Percentiles rank a stretch among this genome's conserved stretches.
Conservation (phyloP, 768 basidiomycete genomes). For the Mycena metata region DNA sequence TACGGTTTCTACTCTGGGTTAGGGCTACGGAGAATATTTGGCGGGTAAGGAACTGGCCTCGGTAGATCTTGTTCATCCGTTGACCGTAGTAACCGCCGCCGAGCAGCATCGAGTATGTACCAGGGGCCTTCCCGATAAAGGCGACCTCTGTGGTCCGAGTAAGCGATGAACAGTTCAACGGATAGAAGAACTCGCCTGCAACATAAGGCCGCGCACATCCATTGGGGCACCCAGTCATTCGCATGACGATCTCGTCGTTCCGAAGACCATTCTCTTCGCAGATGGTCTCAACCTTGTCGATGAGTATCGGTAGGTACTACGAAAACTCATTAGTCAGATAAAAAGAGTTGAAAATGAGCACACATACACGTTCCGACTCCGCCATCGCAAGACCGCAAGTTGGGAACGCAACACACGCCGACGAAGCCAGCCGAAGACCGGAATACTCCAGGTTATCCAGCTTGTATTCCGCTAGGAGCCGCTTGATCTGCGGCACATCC, state of each 20-base stretch:
- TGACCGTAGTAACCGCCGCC: slow-evolving; percentile 97
- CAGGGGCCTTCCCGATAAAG: slow-evolving; percentile 96
- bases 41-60: slow-evolving; percentile 62
- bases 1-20: slow-evolving; percentile 73
- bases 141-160: slow-evolving; percentile 77
- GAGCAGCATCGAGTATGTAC: slow-evolving; percentile 93
- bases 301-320: slow-evolving; percentile 90
- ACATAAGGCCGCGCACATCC: slow-evolving; percentile 95
- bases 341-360: slow-evolving; percentile 1
- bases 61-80: slow-evolving; percentile 95
- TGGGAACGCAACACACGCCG: slow-evolving; percentile 98
- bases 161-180: slow-evolving; percentile 18
- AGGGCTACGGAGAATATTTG: not conserved
- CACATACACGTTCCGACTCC: slow-evolving; percentile 66
- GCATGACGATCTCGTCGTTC: slow-evolving; percentile 96
- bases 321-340: slow-evolving; percentile 13
- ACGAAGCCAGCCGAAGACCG: slow-evolving; percentile 87
- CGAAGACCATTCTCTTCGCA: slow-evolving; percentile 94
- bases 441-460: slow-evolving; percentile 88
- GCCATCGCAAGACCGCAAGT: slow-evolving; percentile 82
- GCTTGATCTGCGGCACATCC: slow-evolving; percentile 84
- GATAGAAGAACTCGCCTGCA: slow-evolving; percentile 67
- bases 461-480: slow-evolving; percentile 84
- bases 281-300: slow-evolving; percentile 95
- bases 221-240: slow-evolving; percentile 98